phyloP scores from a whole-genome alignment of 2,329 filamentous ascomycete genomes.

The Alternaria burnsii region DNA sequence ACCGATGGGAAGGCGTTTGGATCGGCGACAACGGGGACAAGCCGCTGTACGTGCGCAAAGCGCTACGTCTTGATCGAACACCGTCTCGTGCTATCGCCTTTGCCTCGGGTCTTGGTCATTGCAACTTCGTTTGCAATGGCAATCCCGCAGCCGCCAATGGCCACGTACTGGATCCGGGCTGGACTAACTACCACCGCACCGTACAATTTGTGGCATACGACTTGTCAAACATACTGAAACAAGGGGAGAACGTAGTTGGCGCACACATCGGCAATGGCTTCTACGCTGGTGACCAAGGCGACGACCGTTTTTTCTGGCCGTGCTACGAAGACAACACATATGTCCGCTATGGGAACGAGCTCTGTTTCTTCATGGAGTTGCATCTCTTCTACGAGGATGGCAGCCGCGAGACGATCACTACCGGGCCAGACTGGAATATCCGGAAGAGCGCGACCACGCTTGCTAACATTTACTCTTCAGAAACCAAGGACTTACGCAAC shows the following conservation, averaged over 20 bases:
- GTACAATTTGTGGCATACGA: slow-evolving; percentile 58
- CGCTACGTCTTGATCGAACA: slow-evolving; percentile 38
- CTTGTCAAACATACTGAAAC: slow-evolving; percentile 45
- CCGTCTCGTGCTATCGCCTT: slow-evolving; percentile 49
- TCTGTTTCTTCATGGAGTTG: not conserved
- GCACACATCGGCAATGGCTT: slow-evolving; percentile 56
- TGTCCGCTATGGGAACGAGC: slow-evolving; percentile 7
- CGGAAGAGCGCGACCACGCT: not conserved
- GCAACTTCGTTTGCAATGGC: slow-evolving; percentile 52
- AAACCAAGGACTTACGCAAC: not conserved
- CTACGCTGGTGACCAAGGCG: slow-evolving; percentile 55
- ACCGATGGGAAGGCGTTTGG: slow-evolving; percentile 55
- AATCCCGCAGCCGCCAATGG: slow-evolving; percentile 44
- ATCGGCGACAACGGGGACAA: slow-evolving; percentile 54
- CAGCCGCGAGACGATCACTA: not conserved
- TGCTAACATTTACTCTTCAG: not conserved
- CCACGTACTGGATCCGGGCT: slow-evolving; percentile 44
- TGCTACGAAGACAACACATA: slow-evolving; percentile 56
- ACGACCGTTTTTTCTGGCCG: slow-evolving; percentile 55
- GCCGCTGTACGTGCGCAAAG: slow-evolving; percentile 52
- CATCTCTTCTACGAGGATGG: not conserved
- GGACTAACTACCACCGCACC: slow-evolving; percentile 53
- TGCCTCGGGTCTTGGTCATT: slow-evolving; percentile 53
- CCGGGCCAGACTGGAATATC: not conserved
- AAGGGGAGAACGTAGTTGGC: slow-evolving; percentile 49